Evolutionary conservation across 108 stramenopile genomes (phyloP), one percentile per base, ranked within the genome.

Genomic region (Epipyxis sp.): DNA sequence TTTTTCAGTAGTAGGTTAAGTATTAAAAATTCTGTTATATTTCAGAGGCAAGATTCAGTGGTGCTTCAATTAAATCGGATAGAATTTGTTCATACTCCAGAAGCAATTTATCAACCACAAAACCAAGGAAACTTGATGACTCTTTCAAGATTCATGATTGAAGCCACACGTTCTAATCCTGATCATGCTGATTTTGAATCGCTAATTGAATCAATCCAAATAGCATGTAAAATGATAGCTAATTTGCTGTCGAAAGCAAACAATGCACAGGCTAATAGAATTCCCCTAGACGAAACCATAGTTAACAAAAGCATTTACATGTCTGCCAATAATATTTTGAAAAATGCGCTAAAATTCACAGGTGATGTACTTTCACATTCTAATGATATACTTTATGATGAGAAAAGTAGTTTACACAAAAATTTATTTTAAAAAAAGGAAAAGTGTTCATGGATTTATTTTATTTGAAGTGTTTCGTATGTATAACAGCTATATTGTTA

Each of bases 191-290:
- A 93, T 72, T 77, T 93, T 35, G 85, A 88, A 34, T 82, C 83
- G 59, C 83, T 93, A 16, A 91, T 93, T 79, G 89, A 87, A 42
- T 89, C 89, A 39, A 90, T 93, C 65, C 89, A 93, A 62, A 91
- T 89, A 62, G 91, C 92, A 45, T 91, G 92, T 82, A 93, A 93
- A 59, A 87, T 87, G 61, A 90, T 90, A 57, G 59, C 87, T 68
- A 87, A 87, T 59, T 69, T 88, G 67, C 85, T 88, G 67, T 10
- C 20, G 0, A 6, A 20, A n/a, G n/a, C n/a, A n/a, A n/a, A n/a
- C n/a, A n/a, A n/a, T n/a, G n/a, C n/a, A n/a, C n/a, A n/a, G n/a
- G n/a, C n/a, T n/a, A n/a, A n/a, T n/a, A n/a, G n/a, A n/a, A n/a
- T n/a, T n/a, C n/a, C n/a, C n/a, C n/a, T n/a, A n/a, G 84, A 83